Evolutionary conservation across 1,139 yeast species (phyloP).

Genomic region (Nadsonia commutata): DNA sequence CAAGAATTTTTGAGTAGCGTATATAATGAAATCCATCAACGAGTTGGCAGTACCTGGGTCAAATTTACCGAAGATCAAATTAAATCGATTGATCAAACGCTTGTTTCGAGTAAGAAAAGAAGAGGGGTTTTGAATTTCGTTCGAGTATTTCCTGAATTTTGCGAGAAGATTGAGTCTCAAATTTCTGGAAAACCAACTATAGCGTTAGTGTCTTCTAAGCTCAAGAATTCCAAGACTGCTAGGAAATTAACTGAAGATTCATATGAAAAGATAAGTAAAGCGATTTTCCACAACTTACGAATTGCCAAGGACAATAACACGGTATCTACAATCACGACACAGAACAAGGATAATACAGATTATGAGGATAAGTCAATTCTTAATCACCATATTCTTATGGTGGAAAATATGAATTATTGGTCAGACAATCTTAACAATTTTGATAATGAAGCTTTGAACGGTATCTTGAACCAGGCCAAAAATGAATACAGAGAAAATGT

Average conservation of each 20-base stretch:
- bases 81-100: conserved; percentile 37
- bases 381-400: conserved; percentile 42
- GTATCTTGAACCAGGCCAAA: conserved; percentile 14
- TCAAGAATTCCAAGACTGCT: conserved; percentile 11
- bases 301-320: conserved; percentile 17
- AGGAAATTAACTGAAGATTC: conserved; percentile 29
- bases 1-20: conserved; percentile 53
- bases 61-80: conserved; percentile 42
- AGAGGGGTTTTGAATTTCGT: conserved; percentile 31
- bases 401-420: conserved; percentile 49
- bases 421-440: conserved; percentile 33
- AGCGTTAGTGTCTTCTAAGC: neutral
- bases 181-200: conserved; percentile 4
- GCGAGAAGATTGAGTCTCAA: conserved; percentile 23
- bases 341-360: conserved; percentile 14
- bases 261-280: conserved; percentile 25
- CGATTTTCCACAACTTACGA: conserved; percentile 19
- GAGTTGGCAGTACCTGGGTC: conserved; percentile 42
- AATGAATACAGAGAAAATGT: conserved; percentile 31
- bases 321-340: neutral
- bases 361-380: conserved; percentile 43
- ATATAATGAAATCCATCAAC: conserved; percentile 38
- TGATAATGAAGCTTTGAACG: conserved; percentile 14
- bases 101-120: conserved; percentile 28
- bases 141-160: conserved; percentile 32